These are phyloP conservation scores for Plasmodium inui DNA, from an alignment of 169 alveolate genomes.

Conservation along the genomic window DNA sequence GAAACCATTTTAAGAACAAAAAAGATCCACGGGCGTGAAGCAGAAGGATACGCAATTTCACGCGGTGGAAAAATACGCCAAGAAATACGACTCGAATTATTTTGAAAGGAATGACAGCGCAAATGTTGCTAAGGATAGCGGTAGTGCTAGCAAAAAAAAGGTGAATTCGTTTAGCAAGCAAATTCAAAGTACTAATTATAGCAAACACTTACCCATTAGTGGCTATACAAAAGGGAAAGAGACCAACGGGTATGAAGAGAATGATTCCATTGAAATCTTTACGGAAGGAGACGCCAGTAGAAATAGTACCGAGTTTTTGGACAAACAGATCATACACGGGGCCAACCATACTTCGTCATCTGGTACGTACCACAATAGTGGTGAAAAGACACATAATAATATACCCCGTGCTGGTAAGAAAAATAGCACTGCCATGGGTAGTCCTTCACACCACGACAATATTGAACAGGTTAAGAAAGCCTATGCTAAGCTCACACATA, in stretches of 20 bases:
- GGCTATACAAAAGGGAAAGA: not conserved
- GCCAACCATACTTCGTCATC: not conserved
- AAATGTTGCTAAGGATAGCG: not conserved
- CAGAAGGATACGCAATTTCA: not conserved
- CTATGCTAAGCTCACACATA: not conserved
- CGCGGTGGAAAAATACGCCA: not conserved
- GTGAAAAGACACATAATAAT: not conserved
- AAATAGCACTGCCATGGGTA: not conserved
- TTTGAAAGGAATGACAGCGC: conserved; percentile 22
- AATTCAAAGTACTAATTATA: not conserved
- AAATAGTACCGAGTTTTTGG: not conserved
- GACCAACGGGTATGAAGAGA: not conserved
- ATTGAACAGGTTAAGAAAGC: not conserved
- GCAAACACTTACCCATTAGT: not conserved
- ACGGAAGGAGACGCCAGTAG: not conserved
- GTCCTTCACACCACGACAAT: not conserved
- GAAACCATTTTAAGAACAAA: conserved; percentile 19
- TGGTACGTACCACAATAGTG: not conserved
- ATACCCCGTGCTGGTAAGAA: not conserved
- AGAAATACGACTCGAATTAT: conserved; percentile 15
- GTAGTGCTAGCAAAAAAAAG: conserved; percentile 3
- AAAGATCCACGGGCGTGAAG: not conserved
- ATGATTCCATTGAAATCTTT: not conserved
- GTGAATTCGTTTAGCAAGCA: not conserved
- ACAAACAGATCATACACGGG: not conserved